phyloP scores from a whole-genome alignment of 83 land plant genomes.

The Picea abies region DNA sequence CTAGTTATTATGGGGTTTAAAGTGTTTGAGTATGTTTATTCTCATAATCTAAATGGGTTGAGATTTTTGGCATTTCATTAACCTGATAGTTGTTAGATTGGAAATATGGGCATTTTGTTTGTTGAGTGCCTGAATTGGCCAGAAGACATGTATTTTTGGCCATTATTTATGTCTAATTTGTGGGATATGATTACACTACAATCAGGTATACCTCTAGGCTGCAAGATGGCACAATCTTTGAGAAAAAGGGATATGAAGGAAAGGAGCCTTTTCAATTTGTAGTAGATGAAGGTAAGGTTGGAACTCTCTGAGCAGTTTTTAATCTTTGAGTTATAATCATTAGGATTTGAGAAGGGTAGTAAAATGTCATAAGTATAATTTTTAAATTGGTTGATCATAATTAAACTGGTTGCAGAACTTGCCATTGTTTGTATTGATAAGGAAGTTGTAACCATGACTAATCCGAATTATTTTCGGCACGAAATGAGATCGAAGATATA shows the following conservation, averaged over 20 bases:
- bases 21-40: neutral
- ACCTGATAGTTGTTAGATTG: neutral
- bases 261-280: constrained; percentile 51
- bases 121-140: neutral
- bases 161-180: neutral
- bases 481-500: no score
- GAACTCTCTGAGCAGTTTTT: neutral
- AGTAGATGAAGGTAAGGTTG: constrained; percentile 67
- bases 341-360: neutral
- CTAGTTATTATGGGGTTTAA: neutral
- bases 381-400: neutral
- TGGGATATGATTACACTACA: constrained; percentile 21
- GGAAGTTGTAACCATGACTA: constrained; percentile 38
- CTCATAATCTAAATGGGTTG: neutral
- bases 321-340: neutral
- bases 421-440: constrained; percentile 36
- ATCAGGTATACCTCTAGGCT: constrained; percentile 59
- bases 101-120: neutral
- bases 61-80: neutral
- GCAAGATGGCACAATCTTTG: constrained; percentile 77
- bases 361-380: neutral
- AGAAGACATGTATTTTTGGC: neutral
- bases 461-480: no score
- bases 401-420: constrained; percentile 24
- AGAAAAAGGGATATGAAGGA: constrained; percentile 60